phyloP scores from a whole-genome alignment of 225 moss, liverwort and hornwort species.

The Asterella californica region DNA sequence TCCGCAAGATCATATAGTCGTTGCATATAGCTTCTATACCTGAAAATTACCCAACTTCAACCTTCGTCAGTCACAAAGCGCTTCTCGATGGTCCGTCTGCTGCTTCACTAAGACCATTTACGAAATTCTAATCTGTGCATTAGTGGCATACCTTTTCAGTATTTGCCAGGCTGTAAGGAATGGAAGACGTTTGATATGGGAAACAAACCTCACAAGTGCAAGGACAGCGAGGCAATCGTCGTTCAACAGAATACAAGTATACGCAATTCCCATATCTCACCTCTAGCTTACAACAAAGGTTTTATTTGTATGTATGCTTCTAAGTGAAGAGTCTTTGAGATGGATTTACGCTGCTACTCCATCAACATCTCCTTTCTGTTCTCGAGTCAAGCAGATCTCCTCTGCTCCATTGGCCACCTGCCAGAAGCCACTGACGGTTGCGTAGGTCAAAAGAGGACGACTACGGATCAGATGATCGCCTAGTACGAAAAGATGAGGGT shows the following conservation, averaged over 20 bases:
- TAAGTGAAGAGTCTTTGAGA: not conserved
- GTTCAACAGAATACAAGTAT: not conserved
- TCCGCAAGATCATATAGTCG: slow-evolving; percentile 60
- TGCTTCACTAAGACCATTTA: not conserved
- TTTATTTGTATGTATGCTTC: not conserved
- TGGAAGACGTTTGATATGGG: not conserved
- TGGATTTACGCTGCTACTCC: slow-evolving; percentile 63
- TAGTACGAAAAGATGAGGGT: not conserved
- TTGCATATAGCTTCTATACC: slow-evolving; percentile 71
- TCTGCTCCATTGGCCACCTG: slow-evolving; percentile 70
- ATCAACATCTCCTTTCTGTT: slow-evolving; percentile 75
- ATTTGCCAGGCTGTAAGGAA: not conserved
- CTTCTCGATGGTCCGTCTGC: too few relatives aligned
- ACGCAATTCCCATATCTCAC: not conserved
- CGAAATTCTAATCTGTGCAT: not conserved
- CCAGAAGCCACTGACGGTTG: not conserved
- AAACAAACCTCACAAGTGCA: not conserved
- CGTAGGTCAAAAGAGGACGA: not conserved
- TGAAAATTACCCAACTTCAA: slow-evolving; percentile 23
- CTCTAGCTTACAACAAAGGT: not conserved
- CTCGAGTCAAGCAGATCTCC: slow-evolving; percentile 65
- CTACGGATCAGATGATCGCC: too few relatives aligned
- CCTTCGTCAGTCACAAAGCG: not conserved
- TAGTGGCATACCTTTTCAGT: not conserved
- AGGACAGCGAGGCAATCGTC: not conserved